Evolutionary conservation across 2,329 filamentous ascomycete species (phyloP), one percentile per base, ranked within the genome.

Genomic region (Beauveria bassiana): DNA sequence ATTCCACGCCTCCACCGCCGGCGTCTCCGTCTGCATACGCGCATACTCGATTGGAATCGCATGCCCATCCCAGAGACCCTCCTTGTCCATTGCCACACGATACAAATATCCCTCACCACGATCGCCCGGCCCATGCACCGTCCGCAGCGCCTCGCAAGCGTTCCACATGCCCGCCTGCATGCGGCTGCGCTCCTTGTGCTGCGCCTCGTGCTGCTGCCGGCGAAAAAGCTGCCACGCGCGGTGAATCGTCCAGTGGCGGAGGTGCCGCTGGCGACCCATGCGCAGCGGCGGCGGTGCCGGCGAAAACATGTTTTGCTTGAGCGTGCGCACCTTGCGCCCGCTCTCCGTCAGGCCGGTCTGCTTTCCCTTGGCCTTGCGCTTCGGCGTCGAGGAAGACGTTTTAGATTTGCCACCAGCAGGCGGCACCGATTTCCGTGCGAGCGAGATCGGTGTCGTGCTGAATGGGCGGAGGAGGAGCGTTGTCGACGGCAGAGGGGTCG

Each of bases 241-340:
- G 80, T 98, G 93, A 75, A 99, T 98, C 57, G 95, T 98, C 95
- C 95, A 99, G 81, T 99, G 95, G 52, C 95, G 90, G 66, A 99
- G 86, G 75, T 86, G 84, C 61, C 95, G 87, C 75, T 89, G 89
- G 68, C 93, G 91, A 46, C 86, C 91, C 83, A 98, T 93, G 69
- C 91, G 89, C 66, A 99, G 84, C 1, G 95, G 93, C 0, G 83
- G 77, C 5, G 82, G 82, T 1, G 79, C 77, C n/a, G 72, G 73
- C 34, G 79, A 78, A 67, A 80, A 79, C 72, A 81, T 79, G 64
- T 80, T 78, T 57, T 74, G 69, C 62, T 75, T 76, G 62, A 82
- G 73, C 62, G 76, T 78, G 55, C 71, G 65, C 68, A 82, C 75
- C 65, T 77, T 76, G n/a, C 67, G 65, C 67, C 74, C 76, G 63